Evolutionary conservation across 2,329 filamentous ascomycete genomes (phyloP).

Genomic region (Colletotrichum destructivum): DNA sequence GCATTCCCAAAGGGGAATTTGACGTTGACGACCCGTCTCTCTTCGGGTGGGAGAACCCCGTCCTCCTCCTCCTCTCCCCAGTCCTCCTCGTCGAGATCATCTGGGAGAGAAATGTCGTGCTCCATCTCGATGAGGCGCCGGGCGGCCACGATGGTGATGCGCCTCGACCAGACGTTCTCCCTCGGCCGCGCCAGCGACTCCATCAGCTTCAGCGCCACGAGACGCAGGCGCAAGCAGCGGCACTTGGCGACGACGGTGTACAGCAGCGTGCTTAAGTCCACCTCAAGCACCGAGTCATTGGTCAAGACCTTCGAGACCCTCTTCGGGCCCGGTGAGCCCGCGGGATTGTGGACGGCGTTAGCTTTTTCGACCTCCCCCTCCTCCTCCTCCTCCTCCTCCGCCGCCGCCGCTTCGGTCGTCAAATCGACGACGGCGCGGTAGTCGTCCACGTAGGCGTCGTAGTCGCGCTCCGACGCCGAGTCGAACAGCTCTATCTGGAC

Average conservation of each 20-base stretch:
- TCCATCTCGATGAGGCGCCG: conserved; percentile 54
- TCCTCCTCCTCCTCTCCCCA: not conserved
- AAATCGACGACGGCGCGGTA: conserved; percentile 44
- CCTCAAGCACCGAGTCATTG: conserved; percentile 8
- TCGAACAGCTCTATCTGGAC: not conserved
- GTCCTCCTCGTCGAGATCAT: not conserved
- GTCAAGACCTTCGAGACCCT: too few relatives aligned
- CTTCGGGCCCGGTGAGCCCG: not conserved
- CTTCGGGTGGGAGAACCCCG: not conserved
- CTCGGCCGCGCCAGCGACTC: conserved; percentile 43
- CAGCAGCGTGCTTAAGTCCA: conserved; percentile 3
- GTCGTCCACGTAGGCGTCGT: conserved; percentile 49
- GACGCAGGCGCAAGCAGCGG: not conserved
- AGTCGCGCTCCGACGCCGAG: conserved; percentile 41
- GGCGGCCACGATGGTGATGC: conserved; percentile 50
- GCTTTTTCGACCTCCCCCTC: too few relatives aligned
- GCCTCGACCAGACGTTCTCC: conserved; percentile 58
- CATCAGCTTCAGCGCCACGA: conserved; percentile 25
- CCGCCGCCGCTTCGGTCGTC: not conserved
- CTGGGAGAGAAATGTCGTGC: conserved; percentile 19
- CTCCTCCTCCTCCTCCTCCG: too few relatives aligned
- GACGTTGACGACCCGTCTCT: not conserved
- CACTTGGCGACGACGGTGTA: conserved; percentile 13
- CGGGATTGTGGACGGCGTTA: too few relatives aligned
- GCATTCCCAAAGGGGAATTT: not conserved